A percentile compares a stretch with the other conserved stretches of the same genome.
Conservation (phyloP, 2,329 filamentous ascomycete genomes). For the Fusarium lyarnte region DNA sequence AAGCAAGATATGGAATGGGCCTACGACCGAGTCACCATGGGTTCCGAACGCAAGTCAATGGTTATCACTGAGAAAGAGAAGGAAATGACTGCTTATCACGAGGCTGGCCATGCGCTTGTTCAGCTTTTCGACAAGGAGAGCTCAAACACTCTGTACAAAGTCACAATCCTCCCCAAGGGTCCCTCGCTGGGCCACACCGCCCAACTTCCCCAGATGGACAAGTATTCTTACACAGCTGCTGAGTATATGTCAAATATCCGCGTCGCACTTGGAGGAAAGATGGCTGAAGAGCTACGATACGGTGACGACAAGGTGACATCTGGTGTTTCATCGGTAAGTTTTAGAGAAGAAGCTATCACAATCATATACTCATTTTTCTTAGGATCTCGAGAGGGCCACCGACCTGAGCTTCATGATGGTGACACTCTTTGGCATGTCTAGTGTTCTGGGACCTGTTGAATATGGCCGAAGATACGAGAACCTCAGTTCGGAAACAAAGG, state of each 20-base stretch:
- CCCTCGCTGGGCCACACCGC: conserved; percentile 87
- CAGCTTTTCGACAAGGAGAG: conserved; percentile 80
- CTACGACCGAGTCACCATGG: conserved; percentile 98
- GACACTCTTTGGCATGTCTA: conserved; percentile 88
- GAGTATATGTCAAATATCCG: conserved; percentile 86
- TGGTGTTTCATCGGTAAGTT: conserved; percentile 79
- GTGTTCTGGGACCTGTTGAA: conserved; percentile 88
- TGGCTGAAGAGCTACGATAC: conserved; percentile 90
- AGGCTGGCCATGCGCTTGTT: conserved; percentile 94
- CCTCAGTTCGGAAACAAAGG: conserved; percentile 86
- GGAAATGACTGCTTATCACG: conserved; percentile 93
- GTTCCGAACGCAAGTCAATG: conserved; percentile 88
- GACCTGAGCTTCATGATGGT: conserved; percentile 87
- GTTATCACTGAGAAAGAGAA: conserved; percentile 94
- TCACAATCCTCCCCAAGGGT: conserved; percentile 94
- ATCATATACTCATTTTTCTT: conserved; percentile 40
- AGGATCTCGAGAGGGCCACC: conserved; percentile 89
- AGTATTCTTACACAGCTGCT: conserved; percentile 85
- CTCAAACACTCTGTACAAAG: conserved; percentile 88
- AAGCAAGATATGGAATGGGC: conserved; percentile 94
- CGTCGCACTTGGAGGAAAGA: conserved; percentile 84
- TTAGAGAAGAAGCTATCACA: neutral
- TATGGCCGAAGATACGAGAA: conserved; percentile 81
- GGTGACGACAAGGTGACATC: conserved; percentile 91
- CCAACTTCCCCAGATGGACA: conserved; percentile 89